Conservation (phyloP, 768 basidiomycete genomes). For the Sistotremastrum niveocremeum region DNA sequence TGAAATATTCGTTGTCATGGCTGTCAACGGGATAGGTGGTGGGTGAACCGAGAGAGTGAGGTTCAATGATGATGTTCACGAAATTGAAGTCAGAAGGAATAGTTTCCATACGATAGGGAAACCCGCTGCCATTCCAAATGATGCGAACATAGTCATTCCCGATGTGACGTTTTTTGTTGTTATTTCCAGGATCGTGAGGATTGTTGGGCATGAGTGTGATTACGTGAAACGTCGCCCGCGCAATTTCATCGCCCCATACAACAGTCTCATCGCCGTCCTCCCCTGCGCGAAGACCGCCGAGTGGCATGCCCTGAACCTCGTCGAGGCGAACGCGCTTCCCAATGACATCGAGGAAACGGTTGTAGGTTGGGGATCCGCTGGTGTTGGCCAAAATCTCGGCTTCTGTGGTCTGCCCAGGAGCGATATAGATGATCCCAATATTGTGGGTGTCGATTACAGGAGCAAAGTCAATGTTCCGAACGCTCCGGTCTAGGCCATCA, state of each 20-base stretch:
- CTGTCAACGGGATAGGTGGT: slow-evolving; percentile 73
- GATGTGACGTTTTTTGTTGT: slow-evolving; percentile 87
- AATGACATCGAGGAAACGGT: slow-evolving; percentile 81
- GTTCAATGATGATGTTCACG: slow-evolving; percentile 93
- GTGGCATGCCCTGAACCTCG: slow-evolving; percentile 85
- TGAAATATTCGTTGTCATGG: slow-evolving; percentile 93
- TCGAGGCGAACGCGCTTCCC: slow-evolving; percentile 80
- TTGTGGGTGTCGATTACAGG: slow-evolving; percentile 97
- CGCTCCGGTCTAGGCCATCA: slow-evolving; percentile 39
- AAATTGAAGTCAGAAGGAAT: slow-evolving; percentile 90
- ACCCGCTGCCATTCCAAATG: slow-evolving; percentile 96
- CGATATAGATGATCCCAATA: slow-evolving; percentile 92
- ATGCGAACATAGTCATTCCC: slow-evolving; percentile 96
- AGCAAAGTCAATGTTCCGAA: slow-evolving; percentile 62
- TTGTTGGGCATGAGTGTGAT: slow-evolving; percentile 94
- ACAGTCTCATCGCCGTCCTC: slow-evolving; percentile 95
- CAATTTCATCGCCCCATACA: slow-evolving; percentile 98
- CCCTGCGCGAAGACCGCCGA: slow-evolving; percentile 81
- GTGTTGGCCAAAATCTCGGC: slow-evolving; percentile 77
- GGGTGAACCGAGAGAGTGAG: slow-evolving; percentile 74
- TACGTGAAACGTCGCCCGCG: slow-evolving; percentile 88
- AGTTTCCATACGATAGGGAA: slow-evolving; percentile 81
- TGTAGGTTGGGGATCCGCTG: slow-evolving; percentile 90
- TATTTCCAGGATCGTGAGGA: slow-evolving; percentile 50
- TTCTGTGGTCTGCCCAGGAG: slow-evolving; percentile 78